Evolutionary conservation across 768 basidiomycete genomes (phyloP).

Genomic region (Pisolithus albus): DNA sequence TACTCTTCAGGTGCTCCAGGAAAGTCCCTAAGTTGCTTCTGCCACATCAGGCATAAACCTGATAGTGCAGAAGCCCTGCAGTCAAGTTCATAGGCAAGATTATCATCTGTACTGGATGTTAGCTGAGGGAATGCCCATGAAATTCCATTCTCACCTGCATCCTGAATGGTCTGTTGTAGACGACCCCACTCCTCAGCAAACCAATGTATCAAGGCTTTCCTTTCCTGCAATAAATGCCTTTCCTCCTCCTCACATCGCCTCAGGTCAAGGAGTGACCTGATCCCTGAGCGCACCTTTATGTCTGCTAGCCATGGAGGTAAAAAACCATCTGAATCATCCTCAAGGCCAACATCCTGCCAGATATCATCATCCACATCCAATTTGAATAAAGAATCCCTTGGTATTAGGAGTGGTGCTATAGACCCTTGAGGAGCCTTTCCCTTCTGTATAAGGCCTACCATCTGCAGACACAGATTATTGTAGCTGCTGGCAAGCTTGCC

Average conservation of each 20-base stretch:
- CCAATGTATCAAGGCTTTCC: slow-evolving; percentile 20
- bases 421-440: slow-evolving; percentile 19
- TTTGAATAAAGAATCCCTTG: slow-evolving; percentile 16
- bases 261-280: slow-evolving; percentile 10
- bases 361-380: slow-evolving; percentile 34
- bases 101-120: not conserved
- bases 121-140: not conserved
- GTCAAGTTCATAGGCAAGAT: not conserved
- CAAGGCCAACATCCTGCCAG: slow-evolving; percentile 29
- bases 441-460: slow-evolving; percentile 14
- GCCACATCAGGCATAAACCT: not conserved
- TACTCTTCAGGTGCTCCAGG: not conserved
- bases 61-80: not conserved
- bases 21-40: not conserved
- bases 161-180: not conserved
- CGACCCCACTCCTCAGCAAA: slow-evolving; percentile 21
- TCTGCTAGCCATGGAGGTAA: slow-evolving; percentile 14
- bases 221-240: slow-evolving; percentile 10
- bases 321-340: slow-evolving; percentile 8
- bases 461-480: slow-evolving; percentile 22
- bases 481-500: slow-evolving; percentile 17
- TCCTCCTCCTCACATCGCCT: slow-evolving; percentile 26
- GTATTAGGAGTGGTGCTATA: slow-evolving; percentile 17
- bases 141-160: not conserved
- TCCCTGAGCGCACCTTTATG: slow-evolving; percentile 12